Evolutionary conservation across 208 protist genomes (phyloP), one percentile per base, ranked within the genome.

Genomic region (Acanthamoeba rhysodes): DNA sequence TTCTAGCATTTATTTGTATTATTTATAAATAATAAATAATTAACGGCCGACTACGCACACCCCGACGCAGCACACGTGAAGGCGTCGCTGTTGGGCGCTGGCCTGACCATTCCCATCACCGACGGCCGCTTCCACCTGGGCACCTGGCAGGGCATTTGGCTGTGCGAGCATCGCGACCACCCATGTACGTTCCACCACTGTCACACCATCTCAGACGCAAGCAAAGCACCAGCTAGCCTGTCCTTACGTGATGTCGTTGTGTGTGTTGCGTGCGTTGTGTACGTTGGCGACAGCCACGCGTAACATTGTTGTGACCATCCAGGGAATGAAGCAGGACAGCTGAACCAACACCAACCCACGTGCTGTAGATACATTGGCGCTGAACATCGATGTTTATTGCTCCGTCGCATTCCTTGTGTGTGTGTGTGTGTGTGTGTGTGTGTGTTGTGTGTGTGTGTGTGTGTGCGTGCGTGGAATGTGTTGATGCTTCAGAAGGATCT

Each of bases 91-190:
- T 76, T 96, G 57, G 96, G 96, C 37, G 37, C 48, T 16, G 48
- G 34, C 8, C 29, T 97, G 66, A 97, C 95, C 3, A 97, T 97
- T 18, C 96, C 96, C 50, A 96, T 97, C 41, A 97, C 96, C 34
- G 76, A 97, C 50, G 95, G 96, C 34, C 70, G 80, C 55, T 96
- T 97, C 41, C 62, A 96, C 59, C 53, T 97, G 29, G 96, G 96
- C 32, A 96, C 95, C 22, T 97, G 96, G 96, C 96, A 97, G 41
- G 96, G 95, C 9, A 96, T 96, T 8, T 96, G 82, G 57, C 84
- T 96, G 24, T 94, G 78, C 32, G 95, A 96, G 90, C 70, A 95
- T 22, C 57, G 91, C 27, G 87, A 95, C 34, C 12, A 41, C 14
- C 80, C 80, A 7, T 88, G 80, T 88, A 64, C 53, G 80, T 59